Evolutionary conservation across 352 stramenopile species (phyloP).

Genomic region (Phytophthora meadii): DNA sequence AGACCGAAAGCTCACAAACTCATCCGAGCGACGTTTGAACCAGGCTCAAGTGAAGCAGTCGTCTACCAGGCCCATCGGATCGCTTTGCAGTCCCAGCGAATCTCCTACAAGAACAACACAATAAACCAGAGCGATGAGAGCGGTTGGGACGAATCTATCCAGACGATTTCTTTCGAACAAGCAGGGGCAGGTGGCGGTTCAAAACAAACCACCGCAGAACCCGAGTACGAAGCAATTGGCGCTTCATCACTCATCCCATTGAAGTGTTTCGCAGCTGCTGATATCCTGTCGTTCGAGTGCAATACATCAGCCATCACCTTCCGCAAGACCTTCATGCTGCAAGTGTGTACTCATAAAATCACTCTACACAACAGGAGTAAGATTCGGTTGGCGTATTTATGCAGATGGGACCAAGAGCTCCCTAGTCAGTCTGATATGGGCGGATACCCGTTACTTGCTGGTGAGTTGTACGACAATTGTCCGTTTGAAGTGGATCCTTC

Average conservation of each 20-base stretch:
- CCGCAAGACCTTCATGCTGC: constrained; percentile 88
- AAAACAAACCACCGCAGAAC: constrained; percentile 47
- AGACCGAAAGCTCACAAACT: constrained; percentile 63
- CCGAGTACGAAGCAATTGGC: constrained; percentile 51
- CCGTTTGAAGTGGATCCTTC: constrained; percentile 89
- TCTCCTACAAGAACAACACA: constrained; percentile 49
- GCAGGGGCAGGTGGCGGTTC: constrained; percentile 10
- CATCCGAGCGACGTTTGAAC: constrained; percentile 80
- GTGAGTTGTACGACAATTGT: constrained; percentile 59
- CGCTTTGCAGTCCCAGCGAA: constrained; percentile 55
- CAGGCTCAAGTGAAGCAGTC: constrained; percentile 27
- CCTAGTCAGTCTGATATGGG: constrained; percentile 12
- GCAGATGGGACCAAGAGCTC: constrained; percentile 52
- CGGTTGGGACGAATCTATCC: constrained; percentile 85
- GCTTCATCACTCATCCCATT: constrained; percentile 46
- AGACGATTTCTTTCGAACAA: constrained; percentile 63
- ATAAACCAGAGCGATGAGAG: constrained; percentile 27
- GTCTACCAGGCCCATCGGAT: constrained; percentile 52
- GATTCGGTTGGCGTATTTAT: constrained; percentile 66
- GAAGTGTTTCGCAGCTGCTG: constrained; percentile 73
- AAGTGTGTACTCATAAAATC: constrained; percentile 81
- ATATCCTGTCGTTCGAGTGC: constrained; percentile 65
- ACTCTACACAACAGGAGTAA: constrained; percentile 76
- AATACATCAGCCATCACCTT: constrained; percentile 72
- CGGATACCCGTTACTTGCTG: constrained; percentile 5